phyloP scores from a whole-genome alignment of 805 yeast genomes.

The Ascoidea asiatica region DNA sequence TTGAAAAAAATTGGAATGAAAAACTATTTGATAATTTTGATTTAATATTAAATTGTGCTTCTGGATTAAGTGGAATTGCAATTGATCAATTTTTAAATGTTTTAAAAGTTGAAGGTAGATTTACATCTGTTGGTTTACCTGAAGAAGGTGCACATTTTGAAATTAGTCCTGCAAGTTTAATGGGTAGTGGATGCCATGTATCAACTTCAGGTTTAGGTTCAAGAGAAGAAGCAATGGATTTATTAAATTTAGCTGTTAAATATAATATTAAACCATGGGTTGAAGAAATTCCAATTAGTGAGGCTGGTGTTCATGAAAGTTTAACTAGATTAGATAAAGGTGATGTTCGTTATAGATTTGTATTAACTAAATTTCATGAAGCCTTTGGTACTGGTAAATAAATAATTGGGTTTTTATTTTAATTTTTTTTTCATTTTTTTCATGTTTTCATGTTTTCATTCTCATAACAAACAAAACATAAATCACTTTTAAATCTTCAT shows the following conservation, averaged over 20 bases:
- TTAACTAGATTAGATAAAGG: conserved; percentile 20
- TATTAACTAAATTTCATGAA: conserved; percentile 28
- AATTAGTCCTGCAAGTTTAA: conserved; percentile 31
- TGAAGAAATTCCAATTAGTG: conserved; percentile 23
- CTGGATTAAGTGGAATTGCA: conserved; percentile 34
- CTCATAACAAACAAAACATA: too few relatives aligned
- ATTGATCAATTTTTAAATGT: conserved; percentile 31
- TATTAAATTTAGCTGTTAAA: conserved; percentile 24
- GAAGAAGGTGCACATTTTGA: conserved; percentile 24
- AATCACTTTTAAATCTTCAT: too few relatives aligned
- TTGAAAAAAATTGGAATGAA: conserved; percentile 21
- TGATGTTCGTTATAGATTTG: conserved; percentile 27
- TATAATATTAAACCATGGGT: conserved; percentile 21
- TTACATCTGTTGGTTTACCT: conserved; percentile 60
- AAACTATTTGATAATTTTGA: conserved; percentile 25
- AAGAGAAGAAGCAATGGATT: conserved; percentile 21
- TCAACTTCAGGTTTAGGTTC: conserved; percentile 22
- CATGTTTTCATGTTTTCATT: too few relatives aligned
- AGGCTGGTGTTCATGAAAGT: conserved; percentile 19
- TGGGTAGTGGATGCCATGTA: conserved; percentile 17
- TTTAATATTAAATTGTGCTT: conserved; percentile 38
- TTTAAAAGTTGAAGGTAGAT: conserved; percentile 44
- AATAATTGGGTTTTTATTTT: too few relatives aligned
- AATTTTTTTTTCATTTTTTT: too few relatives aligned
- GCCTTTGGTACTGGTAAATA: too few relatives aligned